These are phyloP conservation scores for Talaromyces sp. DNA, from an alignment of 2,329 filamentous ascomycete species.

Conservation along the genomic window DNA sequence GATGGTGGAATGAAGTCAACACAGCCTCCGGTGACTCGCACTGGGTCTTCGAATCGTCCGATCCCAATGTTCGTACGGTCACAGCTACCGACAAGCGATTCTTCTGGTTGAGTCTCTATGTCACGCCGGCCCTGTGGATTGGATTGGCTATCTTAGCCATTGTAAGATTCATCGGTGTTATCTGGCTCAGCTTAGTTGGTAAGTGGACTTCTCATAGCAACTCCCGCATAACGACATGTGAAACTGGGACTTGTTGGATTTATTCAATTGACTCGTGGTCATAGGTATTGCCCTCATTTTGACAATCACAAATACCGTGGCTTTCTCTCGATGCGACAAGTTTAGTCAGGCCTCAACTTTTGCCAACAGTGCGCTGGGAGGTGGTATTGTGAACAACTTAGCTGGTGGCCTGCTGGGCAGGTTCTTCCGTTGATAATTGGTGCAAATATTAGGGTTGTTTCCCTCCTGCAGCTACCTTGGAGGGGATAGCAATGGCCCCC, in stretches of 20 bases:
- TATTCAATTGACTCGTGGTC: slow-evolving; percentile 3
- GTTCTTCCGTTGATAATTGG: slow-evolving; percentile 50
- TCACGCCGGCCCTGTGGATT: slow-evolving; percentile 52
- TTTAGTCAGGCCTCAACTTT: slow-evolving; percentile 62
- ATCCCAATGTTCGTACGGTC: slow-evolving; percentile 47
- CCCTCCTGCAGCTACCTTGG: not conserved
- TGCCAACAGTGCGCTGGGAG: slow-evolving; percentile 58
- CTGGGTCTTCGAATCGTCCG: slow-evolving; percentile 55
- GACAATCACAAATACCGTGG: slow-evolving; percentile 55
- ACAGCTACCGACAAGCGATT: slow-evolving; percentile 55
- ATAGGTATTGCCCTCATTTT: slow-evolving; percentile 53
- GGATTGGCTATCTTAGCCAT: slow-evolving; percentile 52
- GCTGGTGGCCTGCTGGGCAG: slow-evolving; percentile 59
- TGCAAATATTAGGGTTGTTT: not conserved
- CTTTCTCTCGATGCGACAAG: slow-evolving; percentile 55
- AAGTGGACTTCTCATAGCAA: slow-evolving; percentile 26
- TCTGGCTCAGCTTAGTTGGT: slow-evolving; percentile 57
- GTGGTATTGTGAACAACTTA: slow-evolving; percentile 57
- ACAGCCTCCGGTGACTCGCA: slow-evolving; percentile 51
- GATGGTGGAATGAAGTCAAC: slow-evolving; percentile 58
- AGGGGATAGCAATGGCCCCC: not conserved
- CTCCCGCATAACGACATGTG: not conserved
- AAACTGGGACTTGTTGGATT: not conserved
- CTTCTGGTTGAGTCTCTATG: slow-evolving; percentile 55
- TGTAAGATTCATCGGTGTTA: slow-evolving; percentile 49